Evolutionary conservation across 2,329 filamentous ascomycete species (phyloP).

Genomic region (Trematosphaeria pertusa): DNA sequence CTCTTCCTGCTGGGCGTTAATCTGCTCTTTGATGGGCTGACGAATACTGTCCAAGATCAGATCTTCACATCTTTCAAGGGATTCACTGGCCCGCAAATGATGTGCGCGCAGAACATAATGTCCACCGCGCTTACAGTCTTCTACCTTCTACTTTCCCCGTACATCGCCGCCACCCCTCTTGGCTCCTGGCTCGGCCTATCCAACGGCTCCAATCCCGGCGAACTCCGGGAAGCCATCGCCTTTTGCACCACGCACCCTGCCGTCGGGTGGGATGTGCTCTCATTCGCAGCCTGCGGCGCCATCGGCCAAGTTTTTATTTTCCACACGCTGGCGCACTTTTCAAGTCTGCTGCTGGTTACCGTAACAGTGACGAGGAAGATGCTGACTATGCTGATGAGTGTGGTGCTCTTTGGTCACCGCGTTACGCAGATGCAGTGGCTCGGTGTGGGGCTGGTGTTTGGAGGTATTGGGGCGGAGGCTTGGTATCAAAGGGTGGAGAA

Average conservation of each 20-base stretch:
- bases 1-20: conserved; percentile 86
- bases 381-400: conserved; percentile 97
- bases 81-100: conserved; percentile 96
- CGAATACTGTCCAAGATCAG: conserved; percentile 95
- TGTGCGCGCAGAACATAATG: conserved; percentile 96
- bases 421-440: conserved; percentile 91
- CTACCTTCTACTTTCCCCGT: conserved; percentile 82
- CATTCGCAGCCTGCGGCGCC: conserved; percentile 88
- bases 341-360: conserved; percentile 88
- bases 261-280: conserved; percentile 86
- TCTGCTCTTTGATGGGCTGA: conserved; percentile 92
- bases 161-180: conserved; percentile 68
- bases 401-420: conserved; percentile 90
- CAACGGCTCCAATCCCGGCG: conserved; percentile 65
- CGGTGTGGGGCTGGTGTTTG: conserved; percentile 91
- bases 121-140: conserved; percentile 76
- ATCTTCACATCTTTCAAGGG: conserved; percentile 80
- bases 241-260: conserved; percentile 83
- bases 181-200: conserved; percentile 52
- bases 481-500: conserved; percentile 83
- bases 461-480: conserved; percentile 91
- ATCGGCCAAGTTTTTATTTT: conserved; percentile 96
- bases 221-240: conserved; percentile 77
- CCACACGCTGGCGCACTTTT: conserved; percentile 92
- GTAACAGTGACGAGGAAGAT: conserved; percentile 98